Base-by-base conservation (phyloP, 1,284 basidiomycete species). In the Cerrena zonata region DNA sequence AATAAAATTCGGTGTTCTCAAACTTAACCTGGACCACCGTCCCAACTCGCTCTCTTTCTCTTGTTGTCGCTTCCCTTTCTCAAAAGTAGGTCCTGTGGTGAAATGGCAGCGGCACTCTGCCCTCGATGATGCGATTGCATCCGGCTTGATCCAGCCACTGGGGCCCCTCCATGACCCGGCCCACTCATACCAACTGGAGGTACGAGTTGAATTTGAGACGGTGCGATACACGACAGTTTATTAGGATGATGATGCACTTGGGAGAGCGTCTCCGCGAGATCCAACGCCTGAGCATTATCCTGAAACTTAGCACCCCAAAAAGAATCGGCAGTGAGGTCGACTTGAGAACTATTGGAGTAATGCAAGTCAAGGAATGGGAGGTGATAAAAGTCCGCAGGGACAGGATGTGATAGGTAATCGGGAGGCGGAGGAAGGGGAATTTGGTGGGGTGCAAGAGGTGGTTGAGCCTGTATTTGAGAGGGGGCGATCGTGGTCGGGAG, bases 11-110 rank as follows among this genome's bases (percentile, higher is more conserved):
- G n/a, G n/a, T n/a, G n/a, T n/a, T n/a, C n/a, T n/a, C n/a, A n/a
- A n/a, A n/a, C 30, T 41, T 18, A 41, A n/a, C 7, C 39, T 7
- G 21, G 39, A 25, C 70, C 72, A 4, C 85, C 84, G 63, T 87
- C 86, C 85, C 86, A 87, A 63, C 85, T 88, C 39, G 79, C 79
- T 61, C 85, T 74, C 73, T 88, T 87, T 59, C 84, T 71, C 69
- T 86, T 86, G 60, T 81, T 45, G 52, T 79, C 79, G 49, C 58
- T 76, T 2, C 64, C 68, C 58, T 72, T 74, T 64, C 69, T 71
- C 55, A 85, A 53, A 51, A 83, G 65, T 54, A 86, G 61, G 61
- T 88, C 85, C 63, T 84, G 77, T 25, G 86, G 85, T 52, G 80
- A 81, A 38, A 87, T 75, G 71, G 45, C 53, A 36, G 44, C 36